Conservation (phyloP, 2,329 filamentous ascomycete species). For the Fusarium setosum region DNA sequence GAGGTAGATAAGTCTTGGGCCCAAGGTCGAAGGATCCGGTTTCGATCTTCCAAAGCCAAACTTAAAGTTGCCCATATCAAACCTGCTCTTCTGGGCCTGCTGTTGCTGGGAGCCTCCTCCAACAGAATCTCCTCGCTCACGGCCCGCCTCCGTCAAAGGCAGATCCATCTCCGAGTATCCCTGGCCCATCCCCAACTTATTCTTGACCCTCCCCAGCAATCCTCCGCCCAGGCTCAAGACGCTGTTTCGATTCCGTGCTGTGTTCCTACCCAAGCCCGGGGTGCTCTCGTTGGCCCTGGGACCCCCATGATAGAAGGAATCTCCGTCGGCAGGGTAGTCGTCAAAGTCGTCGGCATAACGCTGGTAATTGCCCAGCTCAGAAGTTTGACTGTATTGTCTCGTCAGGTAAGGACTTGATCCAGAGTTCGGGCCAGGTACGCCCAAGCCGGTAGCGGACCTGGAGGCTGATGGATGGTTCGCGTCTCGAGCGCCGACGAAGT, state of each 20-base stretch:
- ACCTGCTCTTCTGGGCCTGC: conserved; percentile 56
- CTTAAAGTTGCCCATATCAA: conserved; percentile 83
- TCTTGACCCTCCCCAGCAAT: conserved; percentile 87
- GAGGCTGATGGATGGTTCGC: conserved; percentile 58
- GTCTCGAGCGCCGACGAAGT: conserved; percentile 82
- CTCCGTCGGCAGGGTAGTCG: conserved; percentile 81
- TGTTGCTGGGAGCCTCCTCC: conserved; percentile 56
- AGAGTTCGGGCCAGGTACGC: conserved; percentile 25
- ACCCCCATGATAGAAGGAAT: conserved; percentile 85
- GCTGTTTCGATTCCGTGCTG: conserved; percentile 85
- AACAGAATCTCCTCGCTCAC: conserved; percentile 52
- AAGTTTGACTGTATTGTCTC: conserved; percentile 77
- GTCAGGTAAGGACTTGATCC: conserved; percentile 58
- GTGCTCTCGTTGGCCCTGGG: conserved; percentile 68
- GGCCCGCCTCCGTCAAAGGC: conserved; percentile 82
- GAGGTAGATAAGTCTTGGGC: conserved; percentile 91
- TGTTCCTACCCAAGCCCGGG: conserved; percentile 51
- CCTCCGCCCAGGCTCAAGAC: conserved; percentile 89
- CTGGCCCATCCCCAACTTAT: conserved; percentile 87
- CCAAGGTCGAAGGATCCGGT: conserved; percentile 88
- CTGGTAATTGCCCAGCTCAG: conserved; percentile 87
- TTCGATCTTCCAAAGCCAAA: conserved; percentile 90
- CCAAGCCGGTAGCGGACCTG: conserved; percentile 51
- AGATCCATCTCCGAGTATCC: conserved; percentile 98
- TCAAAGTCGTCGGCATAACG: conserved; percentile 91